phyloP scores from a whole-genome alignment of 2,329 filamentous ascomycete species.

The Beauveria rudraprayagi region DNA sequence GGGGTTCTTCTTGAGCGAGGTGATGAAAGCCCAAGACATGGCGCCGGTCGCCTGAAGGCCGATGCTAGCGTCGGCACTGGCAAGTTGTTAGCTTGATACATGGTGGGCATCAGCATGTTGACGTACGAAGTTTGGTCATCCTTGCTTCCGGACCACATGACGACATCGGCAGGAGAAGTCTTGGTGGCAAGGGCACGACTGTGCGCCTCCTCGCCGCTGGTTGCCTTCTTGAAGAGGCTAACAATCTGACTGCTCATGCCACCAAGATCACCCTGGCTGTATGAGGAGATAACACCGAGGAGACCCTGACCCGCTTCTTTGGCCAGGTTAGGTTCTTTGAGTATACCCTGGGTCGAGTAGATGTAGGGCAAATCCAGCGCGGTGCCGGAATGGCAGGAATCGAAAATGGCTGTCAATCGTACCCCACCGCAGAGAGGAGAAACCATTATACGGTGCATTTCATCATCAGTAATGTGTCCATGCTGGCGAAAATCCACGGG shows the following conservation, averaged over 20 bases:
- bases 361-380: slow-evolving; percentile 60
- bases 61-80: slow-evolving; percentile 89
- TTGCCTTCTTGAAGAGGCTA: slow-evolving; percentile 83
- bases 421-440: slow-evolving; percentile 47
- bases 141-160: slow-evolving; percentile 97
- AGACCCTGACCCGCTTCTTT: slow-evolving; percentile 60
- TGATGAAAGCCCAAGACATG: slow-evolving; percentile 98
- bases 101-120: too few species aligned
- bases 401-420: slow-evolving; percentile 54
- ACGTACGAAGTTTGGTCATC: slow-evolving; percentile 89
- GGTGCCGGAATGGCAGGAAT: slow-evolving; percentile 60
- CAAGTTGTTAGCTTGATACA: background rate
- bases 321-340: slow-evolving; percentile 61
- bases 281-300: slow-evolving; percentile 50
- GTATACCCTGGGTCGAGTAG: slow-evolving; percentile 59
- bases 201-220: slow-evolving; percentile 71
- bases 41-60: slow-evolving; percentile 85
- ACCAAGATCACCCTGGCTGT: slow-evolving; percentile 65
- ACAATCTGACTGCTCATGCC: slow-evolving; percentile 75
- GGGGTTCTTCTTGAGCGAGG: slow-evolving; percentile 86
- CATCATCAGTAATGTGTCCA: slow-evolving; percentile 77
- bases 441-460: slow-evolving; percentile 71
- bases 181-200: slow-evolving; percentile 77
- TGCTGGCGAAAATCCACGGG: slow-evolving; percentile 71
- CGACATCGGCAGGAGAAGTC: slow-evolving; percentile 87